Conservation (phyloP, 768 basidiomycete genomes). For the Calocera viscosa region DNA sequence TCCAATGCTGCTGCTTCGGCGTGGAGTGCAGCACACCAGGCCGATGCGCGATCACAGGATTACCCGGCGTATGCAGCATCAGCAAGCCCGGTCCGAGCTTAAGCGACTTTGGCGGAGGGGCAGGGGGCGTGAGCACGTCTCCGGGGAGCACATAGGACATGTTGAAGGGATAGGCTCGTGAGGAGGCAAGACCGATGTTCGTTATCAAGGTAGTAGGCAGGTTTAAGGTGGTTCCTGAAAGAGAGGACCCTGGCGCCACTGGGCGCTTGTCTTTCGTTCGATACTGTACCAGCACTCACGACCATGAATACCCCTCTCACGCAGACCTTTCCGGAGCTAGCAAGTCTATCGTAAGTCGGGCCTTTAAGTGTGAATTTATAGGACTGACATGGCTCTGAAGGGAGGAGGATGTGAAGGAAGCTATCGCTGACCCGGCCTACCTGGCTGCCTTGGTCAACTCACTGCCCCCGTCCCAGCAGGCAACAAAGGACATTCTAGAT, state of each 20-base stretch:
- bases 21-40: slow-evolving; percentile 60
- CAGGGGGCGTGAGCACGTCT: slow-evolving; percentile 57
- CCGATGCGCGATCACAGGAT: slow-evolving; percentile 46
- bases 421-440: slow-evolving; percentile 66
- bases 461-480: slow-evolving; percentile 41
- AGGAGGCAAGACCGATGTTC: not conserved
- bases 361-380: not conserved
- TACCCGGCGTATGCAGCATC: slow-evolving; percentile 32
- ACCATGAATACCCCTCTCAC: slow-evolving; percentile 21
- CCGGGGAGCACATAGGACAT: slow-evolving; percentile 70
- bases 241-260: not conserved
- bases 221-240: too few relatives aligned
- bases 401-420: slow-evolving; percentile 80
- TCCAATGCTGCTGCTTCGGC: slow-evolving; percentile 63
- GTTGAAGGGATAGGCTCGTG: not conserved
- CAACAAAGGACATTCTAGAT: slow-evolving; percentile 51
- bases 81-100: slow-evolving; percentile 77
- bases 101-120: slow-evolving; percentile 44
- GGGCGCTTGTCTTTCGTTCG: not conserved
- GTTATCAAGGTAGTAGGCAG: too few relatives aligned
- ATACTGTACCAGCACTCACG: not conserved
- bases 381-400: slow-evolving; percentile 31
- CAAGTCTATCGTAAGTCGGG: slow-evolving; percentile 50
- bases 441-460: slow-evolving; percentile 83
- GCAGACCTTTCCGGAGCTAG: slow-evolving; percentile 59